Evolutionary conservation across 805 yeast genomes (phyloP), one percentile per base, ranked within the genome.

Genomic region (Candida sphagnicola): DNA sequence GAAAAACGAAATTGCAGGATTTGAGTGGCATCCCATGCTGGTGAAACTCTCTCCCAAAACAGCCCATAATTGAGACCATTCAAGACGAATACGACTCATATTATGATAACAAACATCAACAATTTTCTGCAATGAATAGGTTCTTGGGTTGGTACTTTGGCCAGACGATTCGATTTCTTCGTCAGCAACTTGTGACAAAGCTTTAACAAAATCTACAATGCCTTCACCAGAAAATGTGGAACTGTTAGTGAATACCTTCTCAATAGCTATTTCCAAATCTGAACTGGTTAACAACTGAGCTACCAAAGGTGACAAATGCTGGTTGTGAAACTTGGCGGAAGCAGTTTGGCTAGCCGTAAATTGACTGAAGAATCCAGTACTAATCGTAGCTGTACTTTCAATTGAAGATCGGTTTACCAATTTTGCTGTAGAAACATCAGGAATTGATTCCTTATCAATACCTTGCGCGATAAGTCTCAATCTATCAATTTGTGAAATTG

Each of bases 21-120:
- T 91, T 28, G 78, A 62, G 55, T 86, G 85, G 42, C 95, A 81
- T 2, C 95, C 95, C 46, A 89, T 90, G 34, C 72, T 76, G 47
- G 87, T 86, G 65, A 93, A 93, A 31, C 86, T 85, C 41, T 77
- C 85, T 12, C 95, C 96, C 85, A 93, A 85, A 8, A 86, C 84
- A 12, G 85, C 77, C 99, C 99, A 93, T 42, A 93, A 71, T 39
- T 87, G 91, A 4, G 95, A 79, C 97, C 99, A 93, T 62, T 95
- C 96, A 44, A 93, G 81, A 59, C 96, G 79, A 51, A 93, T 90
- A 68, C 99, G 85, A 36, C 80, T 80, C 97, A 93, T 93, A 59
- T 95, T 95, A 68, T 95, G 93, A 61, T 93, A 91, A 62, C 97
- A 91, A 31, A 93, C 95, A 62, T 95, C 99, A 37, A 93, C 95